Evolutionary conservation across 2,329 filamentous ascomycete genomes (phyloP).

Genomic region (Pyrenophora tritici-repentis): DNA sequence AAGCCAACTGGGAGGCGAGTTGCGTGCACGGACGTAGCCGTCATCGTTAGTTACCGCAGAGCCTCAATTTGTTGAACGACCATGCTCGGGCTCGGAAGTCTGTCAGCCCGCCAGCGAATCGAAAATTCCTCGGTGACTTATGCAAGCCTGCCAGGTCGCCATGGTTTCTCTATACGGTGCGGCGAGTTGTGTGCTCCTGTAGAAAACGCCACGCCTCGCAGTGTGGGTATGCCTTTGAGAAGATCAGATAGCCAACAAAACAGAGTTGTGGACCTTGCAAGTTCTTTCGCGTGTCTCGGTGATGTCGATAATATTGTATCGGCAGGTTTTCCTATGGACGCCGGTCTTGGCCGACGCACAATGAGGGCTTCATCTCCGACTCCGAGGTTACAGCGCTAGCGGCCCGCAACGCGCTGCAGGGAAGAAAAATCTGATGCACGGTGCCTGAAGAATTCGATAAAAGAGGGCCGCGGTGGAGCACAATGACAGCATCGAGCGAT

Average conservation of each 20-base stretch:
- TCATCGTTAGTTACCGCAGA: constrained; percentile 10
- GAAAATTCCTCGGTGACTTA: constrained; percentile 1
- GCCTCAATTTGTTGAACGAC: constrained; percentile 9
- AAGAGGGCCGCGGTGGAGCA: constrained; percentile 29
- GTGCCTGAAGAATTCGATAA: constrained; percentile 25
- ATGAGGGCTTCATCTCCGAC: constrained; percentile 18
- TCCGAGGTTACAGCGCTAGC: constrained; percentile 32
- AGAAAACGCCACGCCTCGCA: not conserved
- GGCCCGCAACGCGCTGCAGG: constrained; percentile 20
- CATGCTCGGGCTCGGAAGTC: not conserved
- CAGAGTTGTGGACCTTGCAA: not conserved
- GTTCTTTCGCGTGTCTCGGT: not conserved
- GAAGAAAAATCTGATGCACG: constrained; percentile 18
- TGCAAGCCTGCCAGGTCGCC: constrained; percentile 1
- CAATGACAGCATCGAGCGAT: constrained; percentile 9
- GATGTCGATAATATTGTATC: not conserved
- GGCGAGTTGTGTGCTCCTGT: not conserved
- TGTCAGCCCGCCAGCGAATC: not conserved
- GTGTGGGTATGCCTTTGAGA: not conserved
- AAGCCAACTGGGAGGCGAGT: constrained; percentile 1
- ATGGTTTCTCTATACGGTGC: constrained; percentile 1
- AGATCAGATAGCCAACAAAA: not conserved
- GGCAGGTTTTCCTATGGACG: constrained; percentile 3
- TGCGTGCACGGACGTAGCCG: constrained; percentile 2
- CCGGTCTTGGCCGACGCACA: constrained; percentile 31